Conservation (phyloP, 73 alveolate genomes). For the Blepharisma japonicum region DNA sequence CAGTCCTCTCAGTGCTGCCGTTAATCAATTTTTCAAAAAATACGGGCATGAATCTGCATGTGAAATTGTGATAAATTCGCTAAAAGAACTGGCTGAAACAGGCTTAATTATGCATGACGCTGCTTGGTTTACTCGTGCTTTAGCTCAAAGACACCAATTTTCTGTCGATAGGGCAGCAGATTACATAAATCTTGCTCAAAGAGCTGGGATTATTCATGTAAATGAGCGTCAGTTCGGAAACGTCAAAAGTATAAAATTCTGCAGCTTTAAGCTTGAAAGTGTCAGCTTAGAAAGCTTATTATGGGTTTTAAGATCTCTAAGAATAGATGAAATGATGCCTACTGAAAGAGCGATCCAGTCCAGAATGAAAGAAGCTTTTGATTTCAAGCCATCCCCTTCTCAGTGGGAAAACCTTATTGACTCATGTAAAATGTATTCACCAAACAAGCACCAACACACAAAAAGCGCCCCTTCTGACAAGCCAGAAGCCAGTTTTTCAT, state of each 20-base stretch:
- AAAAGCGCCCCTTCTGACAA: slow-evolving; percentile 4
- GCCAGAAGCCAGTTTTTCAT: not conserved
- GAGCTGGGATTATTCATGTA: slow-evolving; percentile 28
- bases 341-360: slow-evolving; percentile 61
- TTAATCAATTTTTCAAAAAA: too few relatives aligned
- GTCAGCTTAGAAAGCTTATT: slow-evolving; percentile 53
- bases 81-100: not conserved
- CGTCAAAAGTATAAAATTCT: slow-evolving; percentile 34
- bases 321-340: slow-evolving; percentile 63
- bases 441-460: slow-evolving; percentile 3
- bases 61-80: not conserved
- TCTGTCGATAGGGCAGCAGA: not conserved
- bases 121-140: not conserved
- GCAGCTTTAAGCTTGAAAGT: slow-evolving; percentile 43
- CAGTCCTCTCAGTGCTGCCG: too few relatives aligned
- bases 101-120: not conserved
- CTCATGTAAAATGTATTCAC: not conserved
- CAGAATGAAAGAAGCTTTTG: slow-evolving; percentile 65
- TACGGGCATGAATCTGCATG: not conserved
- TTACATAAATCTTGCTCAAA: slow-evolving; percentile 16
- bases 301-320: slow-evolving; percentile 51
- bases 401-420: slow-evolving; percentile 61
- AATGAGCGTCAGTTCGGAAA: slow-evolving; percentile 50
- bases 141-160: not conserved
- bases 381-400: slow-evolving; percentile 41